Conservation (phyloP, 106 monocot species). For the Apostasia ramifera region DNA sequence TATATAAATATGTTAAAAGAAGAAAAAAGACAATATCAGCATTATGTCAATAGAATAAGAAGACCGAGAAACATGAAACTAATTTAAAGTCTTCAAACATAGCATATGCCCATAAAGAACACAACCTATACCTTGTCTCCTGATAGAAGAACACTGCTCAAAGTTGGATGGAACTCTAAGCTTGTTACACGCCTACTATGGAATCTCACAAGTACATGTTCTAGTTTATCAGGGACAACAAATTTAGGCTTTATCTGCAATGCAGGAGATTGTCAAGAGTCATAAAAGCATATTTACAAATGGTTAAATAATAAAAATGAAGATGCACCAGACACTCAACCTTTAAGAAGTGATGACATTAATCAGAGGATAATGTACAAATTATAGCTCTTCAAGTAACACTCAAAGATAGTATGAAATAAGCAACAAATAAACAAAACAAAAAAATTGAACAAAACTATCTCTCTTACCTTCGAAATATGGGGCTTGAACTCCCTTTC, state of each 20-base stretch:
- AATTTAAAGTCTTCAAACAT: neutral
- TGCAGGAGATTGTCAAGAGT: neutral
- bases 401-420: neutral
- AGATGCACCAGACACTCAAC: too few species aligned
- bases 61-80: neutral
- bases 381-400: neutral
- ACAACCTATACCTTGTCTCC: constrained; percentile 72
- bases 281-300: neutral
- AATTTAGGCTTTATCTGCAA: constrained; percentile 67
- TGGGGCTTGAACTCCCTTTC: constrained; percentile 53
- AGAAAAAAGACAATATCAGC: neutral
- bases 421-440: neutral
- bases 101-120: neutral
- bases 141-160: constrained; percentile 57
- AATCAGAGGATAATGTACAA: neutral
- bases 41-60: neutral
- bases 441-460: neutral
- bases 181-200: constrained; percentile 80
- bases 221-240: constrained; percentile 73
- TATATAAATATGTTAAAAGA: constrained; percentile 3
- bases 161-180: constrained; percentile 88
- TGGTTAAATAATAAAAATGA: neutral
- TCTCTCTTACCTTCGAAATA: constrained; percentile 35
- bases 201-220: constrained; percentile 65
- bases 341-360: neutral